Conservation (phyloP, 106 monocot species). For the Dioscorea alata region DNA sequence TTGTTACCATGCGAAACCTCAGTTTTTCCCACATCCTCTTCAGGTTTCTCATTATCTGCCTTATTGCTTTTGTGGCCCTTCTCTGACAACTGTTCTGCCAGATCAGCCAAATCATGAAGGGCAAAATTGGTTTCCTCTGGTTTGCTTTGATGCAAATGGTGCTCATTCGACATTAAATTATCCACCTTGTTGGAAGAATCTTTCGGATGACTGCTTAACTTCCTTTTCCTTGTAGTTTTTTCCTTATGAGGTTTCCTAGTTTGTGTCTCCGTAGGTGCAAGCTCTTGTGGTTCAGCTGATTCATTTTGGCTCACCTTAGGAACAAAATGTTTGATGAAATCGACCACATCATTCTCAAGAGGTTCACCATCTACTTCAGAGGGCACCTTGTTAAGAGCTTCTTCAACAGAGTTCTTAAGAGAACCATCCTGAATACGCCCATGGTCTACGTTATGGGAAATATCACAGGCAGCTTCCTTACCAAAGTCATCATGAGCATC, state of each 20-base stretch:
- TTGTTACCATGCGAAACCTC: constrained; percentile 1
- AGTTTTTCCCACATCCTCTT: constrained; percentile 1
- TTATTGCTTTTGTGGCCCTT: constrained; percentile 5
- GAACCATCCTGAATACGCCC: too few species aligned
- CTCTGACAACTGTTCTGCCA: neutral
- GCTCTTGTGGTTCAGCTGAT: constrained; percentile 2
- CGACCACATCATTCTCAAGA: constrained; percentile 16
- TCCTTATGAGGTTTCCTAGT: constrained; percentile 14
- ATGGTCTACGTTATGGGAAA: too few species aligned
- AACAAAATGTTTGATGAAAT: constrained; percentile 18
- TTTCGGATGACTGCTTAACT: constrained; percentile 5
- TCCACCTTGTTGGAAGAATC: neutral
- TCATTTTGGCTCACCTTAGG: constrained; percentile 4
- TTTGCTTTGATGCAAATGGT: constrained; percentile 1
- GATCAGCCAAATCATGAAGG: constrained; percentile 6
- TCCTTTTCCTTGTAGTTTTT: constrained; percentile 25
- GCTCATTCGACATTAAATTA: constrained; percentile 7
- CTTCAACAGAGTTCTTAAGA: too few species aligned
- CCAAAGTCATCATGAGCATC: too few species aligned
- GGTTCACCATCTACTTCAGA: too few species aligned
- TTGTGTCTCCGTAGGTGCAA: neutral
- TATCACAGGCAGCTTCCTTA: too few species aligned
- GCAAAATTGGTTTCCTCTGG: constrained; percentile 6
- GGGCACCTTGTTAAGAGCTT: too few species aligned
- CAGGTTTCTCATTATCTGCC: constrained; percentile 8